Evolutionary conservation across 2,329 filamentous ascomycete genomes (phyloP), one percentile per base, ranked within the genome.

Genomic region (Botrytis pseudocinerea): DNA sequence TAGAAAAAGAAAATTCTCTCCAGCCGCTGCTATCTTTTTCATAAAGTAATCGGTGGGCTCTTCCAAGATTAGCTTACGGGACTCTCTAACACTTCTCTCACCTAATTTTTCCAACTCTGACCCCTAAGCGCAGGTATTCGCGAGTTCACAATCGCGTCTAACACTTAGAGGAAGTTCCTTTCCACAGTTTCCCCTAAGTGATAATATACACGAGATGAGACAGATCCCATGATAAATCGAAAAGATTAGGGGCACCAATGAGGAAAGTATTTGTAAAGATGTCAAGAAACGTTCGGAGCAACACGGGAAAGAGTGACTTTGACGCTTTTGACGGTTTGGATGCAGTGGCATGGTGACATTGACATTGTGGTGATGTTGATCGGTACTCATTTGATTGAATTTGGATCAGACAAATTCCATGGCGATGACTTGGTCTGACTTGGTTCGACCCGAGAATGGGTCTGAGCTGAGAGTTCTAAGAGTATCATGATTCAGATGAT

Each of bases 101-200:
- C 44, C 44, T 32, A 54, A 70, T 22, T 63, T 59, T 73, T 73
- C 54, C 25, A n/a, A 54, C 35, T 35, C 68, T 51, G 69, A 71
- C 72, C 72, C 71, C 75, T 75, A 77, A 72, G 73, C 63, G 70
- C 70, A 74, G 70, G 73, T 72, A 42, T 54, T 71, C 62, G 73
- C 73, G 73, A 68, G 51, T 32, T 28, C n/a, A 57, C 51, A 57
- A 57, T 57, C 65, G 69, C 38, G 44, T 74, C 72, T 73, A 73
- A 73, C 68, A 73, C 72, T 73, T 77, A 76, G 71, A 71, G 69
- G 70, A 60, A 73, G 66, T 59, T 72, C 65, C 72, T 73, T 42
- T 59, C 57, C 54, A 54, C 64, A 65, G 38, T 69, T 71, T 74
- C 77, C 74, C 70, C 72, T 77, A 78, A 78, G 75, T 76, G 74